Conservation (phyloP, 140 eudicot genomes). For the Cichorium intybus region DNA sequence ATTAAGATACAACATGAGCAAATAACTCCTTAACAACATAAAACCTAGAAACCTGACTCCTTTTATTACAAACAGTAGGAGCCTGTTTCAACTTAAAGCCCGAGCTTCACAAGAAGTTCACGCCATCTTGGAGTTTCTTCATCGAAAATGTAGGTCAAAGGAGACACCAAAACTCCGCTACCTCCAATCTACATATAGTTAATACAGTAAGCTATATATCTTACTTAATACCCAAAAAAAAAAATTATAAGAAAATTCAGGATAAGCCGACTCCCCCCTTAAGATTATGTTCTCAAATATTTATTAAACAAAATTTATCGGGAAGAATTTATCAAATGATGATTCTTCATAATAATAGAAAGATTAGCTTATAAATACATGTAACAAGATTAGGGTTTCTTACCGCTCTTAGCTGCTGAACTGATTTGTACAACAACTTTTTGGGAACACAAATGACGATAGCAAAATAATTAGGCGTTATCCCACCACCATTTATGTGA, state of each 20-base stretch:
- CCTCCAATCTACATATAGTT: slow-evolving; percentile 76
- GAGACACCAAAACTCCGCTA: slow-evolving; percentile 86
- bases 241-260: not conserved
- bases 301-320: too few species aligned
- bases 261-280: not conserved
- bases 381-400: slow-evolving; percentile 13
- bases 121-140: slow-evolving; percentile 95
- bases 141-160: slow-evolving; percentile 83
- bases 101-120: slow-evolving; percentile 64
- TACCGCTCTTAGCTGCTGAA: slow-evolving; percentile 87
- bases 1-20: slow-evolving; percentile 25
- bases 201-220: not conserved
- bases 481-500: slow-evolving; percentile 55
- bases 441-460: slow-evolving; percentile 93
- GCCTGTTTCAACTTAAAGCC: slow-evolving; percentile 32
- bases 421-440: slow-evolving; percentile 69
- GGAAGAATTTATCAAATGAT: not conserved
- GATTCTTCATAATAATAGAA: not conserved
- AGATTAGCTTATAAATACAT: not conserved
- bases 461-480: slow-evolving; percentile 67
- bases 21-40: not conserved
- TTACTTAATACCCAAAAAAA: not conserved
- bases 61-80: not conserved
- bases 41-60: not conserved
- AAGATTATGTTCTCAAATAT: too few species aligned